Evolutionary conservation across 768 basidiomycete genomes (phyloP), one percentile per base, ranked within the genome.

Genomic region (Artomyces pyxidatus): DNA sequence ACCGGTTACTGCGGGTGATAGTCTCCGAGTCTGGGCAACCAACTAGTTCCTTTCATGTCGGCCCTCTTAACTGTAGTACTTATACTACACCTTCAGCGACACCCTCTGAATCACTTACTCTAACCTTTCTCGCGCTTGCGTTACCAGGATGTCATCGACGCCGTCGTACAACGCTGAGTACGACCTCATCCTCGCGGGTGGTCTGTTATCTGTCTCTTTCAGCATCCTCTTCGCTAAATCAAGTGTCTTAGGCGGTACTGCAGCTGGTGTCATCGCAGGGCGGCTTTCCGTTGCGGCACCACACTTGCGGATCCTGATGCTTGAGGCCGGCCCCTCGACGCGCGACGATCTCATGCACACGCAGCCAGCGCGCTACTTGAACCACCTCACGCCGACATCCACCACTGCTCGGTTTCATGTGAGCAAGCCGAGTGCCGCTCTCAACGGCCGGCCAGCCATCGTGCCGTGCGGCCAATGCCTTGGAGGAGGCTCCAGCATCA

Each of bases 401-500:
- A 68, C 67, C 26, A 73, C 74, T 0, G 65, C 83, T 47, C 71
- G 70, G 3, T 66, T 68, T 49, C 67, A 81, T 49, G 42, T 45
- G 4, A 59, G 55, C 8, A 64, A 64, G 21, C 68, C 71, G 6
- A 74, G 72, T 52, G 63, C 66, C 0, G 74, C 70, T 47, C 63
- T 72, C 30, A 67, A 59, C n/a, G 75, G 73, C 5, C 78, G 83
- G 3, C 56, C 65, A 4, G 57, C 65, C 4, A 41, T 76, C 30
- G 68, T 80, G 6, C 68, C 71, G 0, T 58, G 65, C 22, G 81
- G 76, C 0, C 68, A 74, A 45, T 73, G 71, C 35, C 57, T 86
- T 6, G 83, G 83, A 3, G 83, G 83, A 5, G 82, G 81, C 1
- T 81, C 80, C 0, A 65, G 68, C 46, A 71, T 84, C 16, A 85